A percentile compares a stretch with the other conserved stretches of the same genome.
phyloP scores from a whole-genome alignment of 1,284 basidiomycete species.

The Singerocomus rubriflavus region DNA sequence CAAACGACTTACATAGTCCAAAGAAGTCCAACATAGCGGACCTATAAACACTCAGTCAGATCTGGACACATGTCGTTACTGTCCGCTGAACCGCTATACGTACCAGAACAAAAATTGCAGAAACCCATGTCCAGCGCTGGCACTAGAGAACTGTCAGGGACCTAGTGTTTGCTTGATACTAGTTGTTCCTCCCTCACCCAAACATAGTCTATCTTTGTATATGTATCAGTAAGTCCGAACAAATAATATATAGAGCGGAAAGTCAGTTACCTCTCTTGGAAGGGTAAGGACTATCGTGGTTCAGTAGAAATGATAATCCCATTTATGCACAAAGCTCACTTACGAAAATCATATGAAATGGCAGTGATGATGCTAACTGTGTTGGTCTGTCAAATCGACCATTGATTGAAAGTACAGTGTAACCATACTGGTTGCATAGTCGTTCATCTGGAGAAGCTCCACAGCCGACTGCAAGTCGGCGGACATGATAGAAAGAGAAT shows the following conservation, averaged over 20 bases:
- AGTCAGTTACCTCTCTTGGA: slow-evolving; percentile 3
- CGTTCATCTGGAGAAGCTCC: neutral
- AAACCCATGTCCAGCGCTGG: slow-evolving; percentile 10
- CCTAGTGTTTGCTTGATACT: no score
- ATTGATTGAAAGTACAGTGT: neutral
- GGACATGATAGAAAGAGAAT: slow-evolving; percentile 1
- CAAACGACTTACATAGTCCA: slow-evolving; percentile 9
- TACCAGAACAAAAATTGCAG: neutral
- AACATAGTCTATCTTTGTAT: no score
- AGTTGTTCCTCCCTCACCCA: no score
- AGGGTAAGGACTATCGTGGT: slow-evolving; percentile 2
- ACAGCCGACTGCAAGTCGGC: neutral
- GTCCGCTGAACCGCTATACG: no score
- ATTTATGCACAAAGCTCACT: neutral
- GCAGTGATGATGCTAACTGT: slow-evolving; percentile 2
- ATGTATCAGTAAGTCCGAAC: no score
- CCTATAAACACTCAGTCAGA: neutral
- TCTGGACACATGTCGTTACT: no score
- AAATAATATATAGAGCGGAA: neutral
- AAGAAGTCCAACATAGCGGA: slow-evolving; percentile 12
- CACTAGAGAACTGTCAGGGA: neutral
- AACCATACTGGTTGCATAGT: neutral
- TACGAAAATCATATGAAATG: slow-evolving; percentile 19
- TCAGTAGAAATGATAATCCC: neutral
- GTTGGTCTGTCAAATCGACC: neutral